Evolutionary conservation across 1,284 basidiomycete genomes (phyloP).

Genomic region (Sutorius eximius): DNA sequence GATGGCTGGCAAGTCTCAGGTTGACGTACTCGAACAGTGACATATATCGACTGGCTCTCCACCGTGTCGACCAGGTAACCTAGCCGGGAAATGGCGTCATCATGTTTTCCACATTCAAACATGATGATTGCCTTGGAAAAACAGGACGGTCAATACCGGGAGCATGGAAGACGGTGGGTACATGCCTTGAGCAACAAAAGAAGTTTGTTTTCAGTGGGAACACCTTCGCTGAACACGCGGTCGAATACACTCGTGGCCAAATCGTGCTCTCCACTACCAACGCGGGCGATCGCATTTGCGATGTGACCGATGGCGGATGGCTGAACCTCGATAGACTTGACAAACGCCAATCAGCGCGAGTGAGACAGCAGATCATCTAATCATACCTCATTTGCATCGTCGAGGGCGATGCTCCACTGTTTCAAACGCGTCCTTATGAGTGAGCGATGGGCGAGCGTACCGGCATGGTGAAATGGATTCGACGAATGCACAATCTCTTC

Average conservation of each 20-base stretch:
- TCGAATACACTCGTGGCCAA: neutral
- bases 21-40: constrained; percentile 1
- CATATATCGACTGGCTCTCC: neutral
- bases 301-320: constrained; percentile 2
- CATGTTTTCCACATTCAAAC: constrained; percentile 8
- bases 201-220: neutral
- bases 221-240: neutral
- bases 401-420: neutral
- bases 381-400: constrained; percentile 1
- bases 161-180: neutral
- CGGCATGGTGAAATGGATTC: neutral
- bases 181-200: neutral
- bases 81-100: constrained; percentile 2
- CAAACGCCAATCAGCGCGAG: neutral
- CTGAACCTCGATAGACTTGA: constrained; percentile 3
- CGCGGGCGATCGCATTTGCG: neutral
- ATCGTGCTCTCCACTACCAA: neutral
- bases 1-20: no score
- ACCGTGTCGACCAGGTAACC: constrained; percentile 1
- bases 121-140: constrained; percentile 5
- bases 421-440: neutral
- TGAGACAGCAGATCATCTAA: neutral
- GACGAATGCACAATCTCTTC: neutral
- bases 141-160: neutral
- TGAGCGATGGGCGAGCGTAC: neutral